Percentiles rank a stretch among this genome's conserved stretches.
Evolutionary conservation across 768 basidiomycete species (phyloP).

Genomic region (Termitomyces sp.): DNA sequence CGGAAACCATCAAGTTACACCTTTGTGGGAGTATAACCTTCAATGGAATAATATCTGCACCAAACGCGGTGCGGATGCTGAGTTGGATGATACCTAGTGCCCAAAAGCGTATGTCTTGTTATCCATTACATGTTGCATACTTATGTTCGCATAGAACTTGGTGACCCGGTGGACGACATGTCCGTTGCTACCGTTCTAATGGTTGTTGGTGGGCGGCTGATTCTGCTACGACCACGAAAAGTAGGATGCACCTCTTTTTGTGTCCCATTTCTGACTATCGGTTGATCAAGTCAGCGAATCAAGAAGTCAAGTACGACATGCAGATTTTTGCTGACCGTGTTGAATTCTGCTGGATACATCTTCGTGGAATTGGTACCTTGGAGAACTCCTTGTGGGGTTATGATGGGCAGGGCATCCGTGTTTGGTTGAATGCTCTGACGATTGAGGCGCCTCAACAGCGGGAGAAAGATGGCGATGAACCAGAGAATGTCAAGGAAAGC

Average conservation of each 20-base stretch:
- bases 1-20: slow-evolving; percentile 80
- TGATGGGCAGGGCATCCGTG: slow-evolving; percentile 82
- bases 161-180: slow-evolving; percentile 91
- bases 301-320: slow-evolving; percentile 96
- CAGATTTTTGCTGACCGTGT: slow-evolving; percentile 96
- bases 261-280: not conserved
- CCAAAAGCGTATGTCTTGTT: slow-evolving; percentile 74
- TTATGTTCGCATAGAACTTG: slow-evolving; percentile 59
- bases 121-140: not conserved
- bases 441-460: slow-evolving; percentile 61
- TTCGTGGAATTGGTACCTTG: slow-evolving; percentile 86
- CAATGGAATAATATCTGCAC: slow-evolving; percentile 80
- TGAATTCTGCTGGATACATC: slow-evolving; percentile 98
- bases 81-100: slow-evolving; percentile 96
- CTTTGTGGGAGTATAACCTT: slow-evolving; percentile 95
- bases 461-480: slow-evolving; percentile 26
- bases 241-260: slow-evolving; percentile 29
- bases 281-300: slow-evolving; percentile 58
- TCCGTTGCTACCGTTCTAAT: slow-evolving; percentile 93
- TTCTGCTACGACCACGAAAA: slow-evolving; percentile 86
- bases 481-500: slow-evolving; percentile 79
- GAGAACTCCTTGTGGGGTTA: slow-evolving; percentile 99
- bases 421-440: slow-evolving; percentile 94
- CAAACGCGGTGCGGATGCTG: slow-evolving; percentile 80
- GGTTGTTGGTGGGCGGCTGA: slow-evolving; percentile 89